These are phyloP conservation scores for Petunia axillaris DNA, from an alignment of 257 asterid genomes.

Conservation along the genomic window DNA sequence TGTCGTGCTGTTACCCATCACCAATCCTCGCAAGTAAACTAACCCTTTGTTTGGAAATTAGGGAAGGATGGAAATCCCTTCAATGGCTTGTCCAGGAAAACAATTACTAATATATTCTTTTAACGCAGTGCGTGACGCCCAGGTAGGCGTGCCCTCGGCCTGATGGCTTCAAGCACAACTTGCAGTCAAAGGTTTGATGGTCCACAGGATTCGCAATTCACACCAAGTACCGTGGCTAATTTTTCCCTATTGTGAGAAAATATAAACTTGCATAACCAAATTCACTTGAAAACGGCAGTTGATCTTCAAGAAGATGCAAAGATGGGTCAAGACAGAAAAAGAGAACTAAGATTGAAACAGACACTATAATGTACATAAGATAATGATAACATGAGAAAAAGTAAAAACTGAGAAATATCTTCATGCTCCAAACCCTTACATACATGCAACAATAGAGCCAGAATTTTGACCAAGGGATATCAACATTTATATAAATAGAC, in stretches of 20 bases:
- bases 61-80: not conserved
- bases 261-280: not conserved
- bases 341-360: not conserved
- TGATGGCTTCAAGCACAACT: too few relatives aligned
- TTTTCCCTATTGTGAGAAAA: not conserved
- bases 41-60: not conserved
- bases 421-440: not conserved
- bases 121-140: too few relatives aligned
- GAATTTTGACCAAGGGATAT: too few relatives aligned
- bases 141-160: too few relatives aligned
- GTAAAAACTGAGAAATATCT: not conserved
- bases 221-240: not conserved
- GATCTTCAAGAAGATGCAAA: not conserved
- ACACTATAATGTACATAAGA: not conserved
- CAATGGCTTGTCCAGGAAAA: not conserved
- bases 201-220: too few relatives aligned
- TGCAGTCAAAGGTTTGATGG: too few relatives aligned
- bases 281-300: not conserved
- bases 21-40: not conserved
- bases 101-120: not conserved
- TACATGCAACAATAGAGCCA: too few relatives aligned
- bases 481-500: too few relatives aligned
- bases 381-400: not conserved
- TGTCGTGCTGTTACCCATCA: too few relatives aligned
- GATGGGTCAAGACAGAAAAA: not conserved